phyloP scores from a whole-genome alignment of 2,329 filamentous ascomycete genomes.

The Aspergillus arachidicola region DNA sequence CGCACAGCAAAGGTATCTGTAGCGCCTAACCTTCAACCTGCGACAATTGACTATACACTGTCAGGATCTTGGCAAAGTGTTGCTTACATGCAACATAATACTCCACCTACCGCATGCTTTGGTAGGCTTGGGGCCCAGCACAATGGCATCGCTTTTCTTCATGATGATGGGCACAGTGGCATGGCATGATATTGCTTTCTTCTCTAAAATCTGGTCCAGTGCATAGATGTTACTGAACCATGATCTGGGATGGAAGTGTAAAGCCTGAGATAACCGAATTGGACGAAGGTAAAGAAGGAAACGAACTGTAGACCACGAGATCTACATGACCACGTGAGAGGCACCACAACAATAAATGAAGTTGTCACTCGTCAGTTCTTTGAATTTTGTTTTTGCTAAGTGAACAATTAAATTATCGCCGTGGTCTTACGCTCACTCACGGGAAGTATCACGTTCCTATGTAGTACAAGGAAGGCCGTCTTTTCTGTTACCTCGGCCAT shows the following conservation, averaged over 20 bases:
- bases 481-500: background rate
- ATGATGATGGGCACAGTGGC: slow-evolving; percentile 14
- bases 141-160: slow-evolving; percentile 21
- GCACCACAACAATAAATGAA: background rate
- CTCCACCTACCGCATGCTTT: slow-evolving; percentile 33
- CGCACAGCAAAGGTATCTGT: background rate
- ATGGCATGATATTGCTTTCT: background rate
- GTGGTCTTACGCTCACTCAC: background rate
- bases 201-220: background rate
- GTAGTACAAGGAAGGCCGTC: background rate
- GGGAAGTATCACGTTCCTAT: background rate
- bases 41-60: slow-evolving; percentile 31
- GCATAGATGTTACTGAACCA: background rate
- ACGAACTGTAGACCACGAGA: background rate
- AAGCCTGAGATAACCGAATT: background rate
- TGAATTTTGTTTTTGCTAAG: background rate
- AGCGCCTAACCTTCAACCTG: slow-evolving; percentile 27
- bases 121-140: slow-evolving; percentile 32
- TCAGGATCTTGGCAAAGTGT: slow-evolving; percentile 14
- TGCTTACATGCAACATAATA: background rate
- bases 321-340: slow-evolving; percentile 1
- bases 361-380: background rate
- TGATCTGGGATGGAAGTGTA: background rate
- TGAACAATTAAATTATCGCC: background rate
- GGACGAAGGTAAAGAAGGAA: background rate